These are phyloP conservation scores for Penicillium ucsense DNA, from an alignment of 495 filamentous ascomycete species.

Conservation along the genomic window DNA sequence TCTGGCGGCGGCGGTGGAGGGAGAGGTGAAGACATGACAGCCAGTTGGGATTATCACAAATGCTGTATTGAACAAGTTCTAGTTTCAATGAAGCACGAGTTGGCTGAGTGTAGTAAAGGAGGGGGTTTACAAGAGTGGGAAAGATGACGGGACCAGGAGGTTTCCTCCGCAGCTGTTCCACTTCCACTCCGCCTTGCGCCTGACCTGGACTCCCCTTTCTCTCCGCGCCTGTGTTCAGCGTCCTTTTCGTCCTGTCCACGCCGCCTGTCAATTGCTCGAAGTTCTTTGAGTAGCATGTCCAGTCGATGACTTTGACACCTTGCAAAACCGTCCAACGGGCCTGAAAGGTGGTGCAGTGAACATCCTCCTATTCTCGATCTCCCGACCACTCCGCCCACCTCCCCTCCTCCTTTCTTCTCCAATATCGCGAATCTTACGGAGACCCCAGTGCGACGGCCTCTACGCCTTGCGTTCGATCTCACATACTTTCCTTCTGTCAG, in stretches of 20 bases:
- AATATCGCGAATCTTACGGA: neutral
- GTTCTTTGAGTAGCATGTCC: slow-evolving; percentile 6
- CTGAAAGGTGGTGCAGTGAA: slow-evolving; percentile 11
- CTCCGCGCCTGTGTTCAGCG: slow-evolving; percentile 6
- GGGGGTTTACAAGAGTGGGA: slow-evolving; percentile 6
- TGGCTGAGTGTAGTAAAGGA: slow-evolving; percentile 2
- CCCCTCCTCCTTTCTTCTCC: neutral
- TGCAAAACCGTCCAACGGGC: slow-evolving; percentile 11
- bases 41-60: too few relatives aligned
- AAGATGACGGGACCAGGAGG: slow-evolving; percentile 6
- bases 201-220: slow-evolving; percentile 11
- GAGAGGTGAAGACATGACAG: slow-evolving; percentile 24
- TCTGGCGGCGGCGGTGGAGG: slow-evolving; percentile 50
- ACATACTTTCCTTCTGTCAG: too few relatives aligned
- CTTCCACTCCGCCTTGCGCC: slow-evolving; percentile 13
- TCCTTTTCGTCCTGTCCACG: slow-evolving; percentile 3
- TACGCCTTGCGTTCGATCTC: too few relatives aligned
- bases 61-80: too few relatives aligned
- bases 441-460: too few relatives aligned
- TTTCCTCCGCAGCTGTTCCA: slow-evolving; percentile 17
- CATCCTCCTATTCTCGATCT: slow-evolving; percentile 12
- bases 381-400: neutral
- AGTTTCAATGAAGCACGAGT: neutral
- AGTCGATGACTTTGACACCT: slow-evolving; percentile 7
- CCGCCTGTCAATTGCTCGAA: neutral